Evolutionary conservation across 192 early-diverging fungal genomes (phyloP), one percentile per base, ranked within the genome.

Genomic region (Pilobolus umbonatus): DNA sequence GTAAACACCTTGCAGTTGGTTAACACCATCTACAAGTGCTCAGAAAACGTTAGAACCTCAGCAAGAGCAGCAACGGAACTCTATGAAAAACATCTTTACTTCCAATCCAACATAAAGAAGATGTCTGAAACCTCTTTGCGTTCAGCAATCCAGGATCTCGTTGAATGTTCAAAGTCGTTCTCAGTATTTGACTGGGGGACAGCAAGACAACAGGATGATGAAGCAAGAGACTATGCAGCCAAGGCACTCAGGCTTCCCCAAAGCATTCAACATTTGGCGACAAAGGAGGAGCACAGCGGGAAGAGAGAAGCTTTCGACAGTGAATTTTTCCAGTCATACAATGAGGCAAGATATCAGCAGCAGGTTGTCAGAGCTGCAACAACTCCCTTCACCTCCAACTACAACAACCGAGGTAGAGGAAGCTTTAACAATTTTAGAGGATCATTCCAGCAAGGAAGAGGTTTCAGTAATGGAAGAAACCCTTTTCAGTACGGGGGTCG

Each of bases 11-110:
- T 22, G 1, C 43, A 45, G 24, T n/a, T 45, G 1, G 19, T 45
- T 15, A 45, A 45, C 43, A 22, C 43, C 1, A n/a, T 24, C 19
- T 45, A 45, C 19, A 45, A 45, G 24, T n/a, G 43, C 2, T 17
- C 43, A 45, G 43, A 45, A 24, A 45, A 15, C n/a, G 24, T n/a
- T 9, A 6, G 43, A 3, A 2, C 24, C n/a, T 22, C 19, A 8
- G 43, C 19, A 22, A 11, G 43, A 45, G 43, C 43, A 45, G 43
- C 43, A 45, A 45, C 43, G 6, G 43, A 45, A 45, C 6, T 45
- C 22, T 45, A 24, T 21, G 43, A 45, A 45, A n/a, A 45, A 21
- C 43, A n/a, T 11, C 35, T 8, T 36, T 45, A 4, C 35, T 8
- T 36, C 35, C 35, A 36, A 36, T 36, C 35, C 5, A 11, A 11